Evolutionary conservation across 805 yeast genomes (phyloP), one percentile per base, ranked within the genome.

Genomic region (Ogataea nakhonphanomensis): DNA sequence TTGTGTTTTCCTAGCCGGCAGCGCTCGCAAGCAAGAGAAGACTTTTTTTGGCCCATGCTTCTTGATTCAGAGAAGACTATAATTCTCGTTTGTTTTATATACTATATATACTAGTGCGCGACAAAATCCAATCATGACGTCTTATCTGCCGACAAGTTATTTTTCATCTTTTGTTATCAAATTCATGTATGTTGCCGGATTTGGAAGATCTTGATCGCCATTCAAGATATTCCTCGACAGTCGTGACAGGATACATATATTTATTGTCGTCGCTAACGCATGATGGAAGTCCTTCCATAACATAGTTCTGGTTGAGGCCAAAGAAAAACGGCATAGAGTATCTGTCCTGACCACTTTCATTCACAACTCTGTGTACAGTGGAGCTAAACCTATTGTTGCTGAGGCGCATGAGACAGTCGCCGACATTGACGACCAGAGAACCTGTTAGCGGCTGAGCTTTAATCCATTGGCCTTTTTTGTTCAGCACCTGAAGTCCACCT

Each of bases 281-380:
- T 13, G 44, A 32, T 3, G 41, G 41, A 8, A 43, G 33, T 2
- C 41, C 41, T 10, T 39, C 30, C 7, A 43, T 14, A 11, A 39
- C 33, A 29, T 35, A 39, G 8, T 27, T 8, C 12, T 32, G 13
- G 41, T 39, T 37, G 13, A 43, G 23, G 6, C 47, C 47, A 27
- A 43, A 39, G 25, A 43, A 43, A 13, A 43, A 39, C 7, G 47
- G 47, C 27, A 27, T 13, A 8, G 41, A 35, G 34, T 43, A 43
- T n/a, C 47, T 24, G n/a, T 43, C 47, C 4, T 25, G 32, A 4
- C 47, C 47, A 8, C 38, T 25, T 4, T 39, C 35, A 14, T 43
- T 43, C 17, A 39, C 44, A 20, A 43, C 47, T 11, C 47, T 21
- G 26, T 43, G 47, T n/a, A 43, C 41, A 2, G 47, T 43, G 15